Percentiles rank a stretch among this genome's conserved stretches.
These are phyloP conservation scores for Gossypioides kirkii DNA, from an alignment of 345 rosid species.

Conservation along the genomic window DNA sequence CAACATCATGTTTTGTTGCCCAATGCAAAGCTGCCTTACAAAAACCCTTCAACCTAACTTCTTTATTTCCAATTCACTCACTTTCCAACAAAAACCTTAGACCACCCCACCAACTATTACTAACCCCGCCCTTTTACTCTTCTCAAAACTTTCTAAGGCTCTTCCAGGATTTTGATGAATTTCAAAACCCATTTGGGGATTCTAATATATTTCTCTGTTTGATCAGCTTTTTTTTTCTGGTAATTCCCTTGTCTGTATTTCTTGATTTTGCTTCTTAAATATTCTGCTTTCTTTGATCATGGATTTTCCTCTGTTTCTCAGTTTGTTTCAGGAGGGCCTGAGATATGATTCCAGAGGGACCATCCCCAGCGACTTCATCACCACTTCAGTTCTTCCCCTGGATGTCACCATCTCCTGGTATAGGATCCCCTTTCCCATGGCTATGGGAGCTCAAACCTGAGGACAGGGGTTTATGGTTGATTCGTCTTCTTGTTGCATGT, in stretches of 20 bases:
- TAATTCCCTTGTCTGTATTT: slow-evolving; percentile 26
- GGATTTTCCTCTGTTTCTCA: slow-evolving; percentile 6
- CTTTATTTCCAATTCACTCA: slow-evolving; percentile 31
- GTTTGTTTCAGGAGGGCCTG: background rate
- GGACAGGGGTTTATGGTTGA: slow-evolving; percentile 60
- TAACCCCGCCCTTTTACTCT: slow-evolving; percentile 4
- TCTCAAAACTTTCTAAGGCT: background rate
- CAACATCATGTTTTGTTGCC: slow-evolving; percentile 44
- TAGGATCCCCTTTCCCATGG: slow-evolving; percentile 59
- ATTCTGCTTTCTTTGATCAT: background rate
- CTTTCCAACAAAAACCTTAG: slow-evolving; percentile 34
- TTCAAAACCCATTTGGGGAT: slow-evolving; percentile 29
- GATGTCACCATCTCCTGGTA: slow-evolving; percentile 57
- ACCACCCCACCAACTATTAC: background rate
- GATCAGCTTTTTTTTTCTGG: slow-evolving; percentile 25
- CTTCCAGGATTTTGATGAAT: slow-evolving; percentile 20
- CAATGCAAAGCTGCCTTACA: slow-evolving; percentile 34
- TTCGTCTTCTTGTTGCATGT: slow-evolving; percentile 50
- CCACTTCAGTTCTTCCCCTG: slow-evolving; percentile 49
- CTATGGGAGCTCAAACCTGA: slow-evolving; percentile 53
- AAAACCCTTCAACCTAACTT: slow-evolving; percentile 27
- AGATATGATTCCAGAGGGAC: slow-evolving; percentile 54
- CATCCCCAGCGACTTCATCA: slow-evolving; percentile 48
- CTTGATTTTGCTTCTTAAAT: slow-evolving; percentile 1
- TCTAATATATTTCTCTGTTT: slow-evolving; percentile 19